These are phyloP conservation scores for Aphanomyces euteiches DNA, from an alignment of 352 stramenopile genomes.

Conservation along the genomic window DNA sequence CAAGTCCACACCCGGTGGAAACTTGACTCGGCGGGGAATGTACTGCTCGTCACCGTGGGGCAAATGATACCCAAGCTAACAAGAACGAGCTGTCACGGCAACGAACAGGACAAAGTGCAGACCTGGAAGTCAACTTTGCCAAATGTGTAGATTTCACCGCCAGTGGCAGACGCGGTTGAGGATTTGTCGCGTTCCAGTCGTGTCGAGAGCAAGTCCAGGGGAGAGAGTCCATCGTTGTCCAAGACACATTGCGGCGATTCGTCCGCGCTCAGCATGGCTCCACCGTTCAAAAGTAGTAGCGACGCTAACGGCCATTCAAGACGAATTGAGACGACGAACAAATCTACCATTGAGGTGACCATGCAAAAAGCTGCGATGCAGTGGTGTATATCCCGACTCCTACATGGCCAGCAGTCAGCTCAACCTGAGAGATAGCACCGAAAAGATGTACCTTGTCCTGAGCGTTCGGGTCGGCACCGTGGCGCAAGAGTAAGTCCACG, in stretches of 20 bases:
- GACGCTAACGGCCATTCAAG: slow-evolving; percentile 41
- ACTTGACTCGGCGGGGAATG: slow-evolving; percentile 57
- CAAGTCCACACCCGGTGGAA: slow-evolving; percentile 49
- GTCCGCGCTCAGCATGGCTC: slow-evolving; percentile 5
- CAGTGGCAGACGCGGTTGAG: slow-evolving; percentile 4
- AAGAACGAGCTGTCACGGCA: slow-evolving; percentile 19
- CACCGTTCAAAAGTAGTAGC: slow-evolving; percentile 49
- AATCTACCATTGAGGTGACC: slow-evolving; percentile 62
- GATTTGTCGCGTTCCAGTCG: slow-evolving; percentile 27
- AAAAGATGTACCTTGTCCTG: slow-evolving; percentile 54
- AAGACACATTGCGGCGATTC: slow-evolving; percentile 2
- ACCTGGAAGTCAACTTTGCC: slow-evolving; percentile 84
- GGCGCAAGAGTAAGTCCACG: slow-evolving; percentile 50
- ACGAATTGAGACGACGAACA: background rate
- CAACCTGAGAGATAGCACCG: background rate
- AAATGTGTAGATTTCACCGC: slow-evolving; percentile 73
- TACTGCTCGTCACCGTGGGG: slow-evolving; percentile 73
- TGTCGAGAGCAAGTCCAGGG: slow-evolving; percentile 60
- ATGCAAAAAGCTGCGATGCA: slow-evolving; percentile 71
- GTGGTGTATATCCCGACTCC: slow-evolving; percentile 77
- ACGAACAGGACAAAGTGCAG: slow-evolving; percentile 1
- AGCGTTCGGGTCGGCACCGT: slow-evolving; percentile 48
- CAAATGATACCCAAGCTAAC: slow-evolving; percentile 74
- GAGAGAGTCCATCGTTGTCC: slow-evolving; percentile 53
- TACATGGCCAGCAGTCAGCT: slow-evolving; percentile 29